These are phyloP conservation scores for Cubamyces sp. DNA, from an alignment of 768 basidiomycete species.

Conservation along the genomic window DNA sequence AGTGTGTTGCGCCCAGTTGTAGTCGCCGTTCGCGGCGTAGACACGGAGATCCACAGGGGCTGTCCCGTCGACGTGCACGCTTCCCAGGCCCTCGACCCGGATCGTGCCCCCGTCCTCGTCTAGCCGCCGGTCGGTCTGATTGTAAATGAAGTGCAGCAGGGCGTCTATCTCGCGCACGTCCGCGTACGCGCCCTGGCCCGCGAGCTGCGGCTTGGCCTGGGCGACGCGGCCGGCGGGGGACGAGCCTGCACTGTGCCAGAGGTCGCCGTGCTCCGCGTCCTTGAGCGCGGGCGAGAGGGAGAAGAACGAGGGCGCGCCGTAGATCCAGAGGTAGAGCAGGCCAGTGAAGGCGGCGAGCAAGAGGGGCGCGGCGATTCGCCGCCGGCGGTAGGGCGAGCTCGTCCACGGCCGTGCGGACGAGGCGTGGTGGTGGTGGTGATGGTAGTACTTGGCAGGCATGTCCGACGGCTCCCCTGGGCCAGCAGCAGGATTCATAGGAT, in stretches of 20 bases:
- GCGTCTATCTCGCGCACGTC: conserved; percentile 66
- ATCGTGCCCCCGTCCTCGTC: conserved; percentile 30
- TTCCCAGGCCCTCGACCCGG: conserved; percentile 31
- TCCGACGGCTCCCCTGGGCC: neutral
- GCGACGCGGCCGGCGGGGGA: conserved; percentile 39
- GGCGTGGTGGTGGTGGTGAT: neutral
- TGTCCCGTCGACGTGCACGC: conserved; percentile 48
- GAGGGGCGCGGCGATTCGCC: conserved; percentile 49
- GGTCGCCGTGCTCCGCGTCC: conserved; percentile 29
- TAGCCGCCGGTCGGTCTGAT: conserved; percentile 47
- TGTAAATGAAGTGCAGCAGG: conserved; percentile 66
- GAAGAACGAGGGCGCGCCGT: conserved; percentile 47
- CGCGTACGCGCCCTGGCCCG: conserved; percentile 17
- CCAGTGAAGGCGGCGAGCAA: conserved; percentile 42
- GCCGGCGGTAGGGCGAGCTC: conserved; percentile 37
- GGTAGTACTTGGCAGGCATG: neutral
- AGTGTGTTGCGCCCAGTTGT: conserved; percentile 51
- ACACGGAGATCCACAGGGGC: conserved; percentile 53
- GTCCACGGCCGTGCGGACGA: conserved; percentile 15
- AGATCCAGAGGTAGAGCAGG: conserved; percentile 46
- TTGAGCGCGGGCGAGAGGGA: conserved; percentile 36
- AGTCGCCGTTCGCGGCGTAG: conserved; percentile 53
- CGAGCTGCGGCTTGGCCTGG: conserved; percentile 33
- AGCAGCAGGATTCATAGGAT: too few relatives aligned
- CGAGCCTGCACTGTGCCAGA: conserved; percentile 39